phyloP scores from a whole-genome alignment of 148 eudicot species.

The Nepenthes gracilis region DNA sequence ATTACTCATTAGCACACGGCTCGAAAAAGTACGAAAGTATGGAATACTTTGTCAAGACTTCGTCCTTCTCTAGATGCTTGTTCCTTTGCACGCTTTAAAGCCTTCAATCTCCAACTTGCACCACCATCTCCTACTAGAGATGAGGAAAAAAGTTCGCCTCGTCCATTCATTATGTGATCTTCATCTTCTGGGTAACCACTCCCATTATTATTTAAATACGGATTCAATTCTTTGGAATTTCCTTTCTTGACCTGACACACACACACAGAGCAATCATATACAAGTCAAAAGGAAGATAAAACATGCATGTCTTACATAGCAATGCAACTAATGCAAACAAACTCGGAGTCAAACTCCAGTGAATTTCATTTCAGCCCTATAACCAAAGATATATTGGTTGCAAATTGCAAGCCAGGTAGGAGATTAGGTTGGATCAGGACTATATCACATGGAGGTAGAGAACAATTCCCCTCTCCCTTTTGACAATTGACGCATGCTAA shows the following conservation, averaged over 20 bases:
- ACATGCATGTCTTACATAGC: no score
- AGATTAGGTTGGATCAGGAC: no score
- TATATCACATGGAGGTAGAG: no score
- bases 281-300: not conserved
- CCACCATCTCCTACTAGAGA: slow-evolving; percentile 95
- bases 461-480: no score
- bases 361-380: no score
- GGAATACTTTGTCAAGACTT: slow-evolving; percentile 53
- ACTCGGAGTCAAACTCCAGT: no score
- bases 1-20: not conserved
- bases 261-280: slow-evolving; percentile 2
- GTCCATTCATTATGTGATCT: slow-evolving; percentile 22
- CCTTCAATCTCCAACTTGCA: slow-evolving; percentile 97
- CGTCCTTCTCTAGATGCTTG: slow-evolving; percentile 89
- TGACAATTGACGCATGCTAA: no score
- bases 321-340: no score
- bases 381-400: no score
- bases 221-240: slow-evolving; percentile 78
- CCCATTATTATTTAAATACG: slow-evolving; percentile 61
- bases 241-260: slow-evolving; percentile 31
- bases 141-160: slow-evolving; percentile 38
- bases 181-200: slow-evolving; percentile 70
- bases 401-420: no score
- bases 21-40: slow-evolving; percentile 1
- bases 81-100: slow-evolving; percentile 85